Evolutionary conservation across 495 filamentous ascomycete genomes (phyloP), one percentile per base, ranked within the genome.

Genomic region (Viridothelium virens): DNA sequence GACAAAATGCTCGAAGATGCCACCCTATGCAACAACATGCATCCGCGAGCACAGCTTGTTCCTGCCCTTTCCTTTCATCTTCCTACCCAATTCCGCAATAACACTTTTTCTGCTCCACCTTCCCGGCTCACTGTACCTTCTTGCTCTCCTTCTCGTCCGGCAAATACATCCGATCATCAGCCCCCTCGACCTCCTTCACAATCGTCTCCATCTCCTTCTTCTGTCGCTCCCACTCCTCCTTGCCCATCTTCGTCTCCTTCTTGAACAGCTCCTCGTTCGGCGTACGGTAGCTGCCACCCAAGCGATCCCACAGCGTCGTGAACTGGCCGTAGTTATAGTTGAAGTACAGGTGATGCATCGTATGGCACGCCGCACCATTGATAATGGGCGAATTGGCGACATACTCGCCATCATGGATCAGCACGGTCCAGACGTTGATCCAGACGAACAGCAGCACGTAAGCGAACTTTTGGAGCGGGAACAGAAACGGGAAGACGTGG

Each of bases 281-380:
- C 79, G 87, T 84, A 66, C 92, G 83, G 80, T 96, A 97, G 77
- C 88, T 94, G 62, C 89, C 89, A 67, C 91, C 90, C 41, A 97
- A 73, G 61, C 94, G 86, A 73, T 97, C 93, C 92, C 92, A 97
- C 39, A 96, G 78, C 4, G 94, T 97, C 2, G 90, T 96, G 79
- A 91, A 97, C 75, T 97, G 93, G 66, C 94, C 93, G 70, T 96
- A 97, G 80, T 96, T 97, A 84, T 91, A 96, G 80, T 95, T 96
- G 85, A 97, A 97, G 77, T 95, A 95, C n/a, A 96, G 78, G 74
- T 97, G 93, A 76, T 97, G 92, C 89, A 92, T 90, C 12, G 91
- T 93, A 77, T 97, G 93, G 80, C 93, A 97, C 41, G 93, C 93
- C 31, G 93, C 93, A 48, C 93, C 93, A 76, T 97, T 97, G 72